A percentile compares a stretch with the other conserved stretches of the same genome.
Evolutionary conservation across 257 asterid species (phyloP).

Genomic region (Petunia axillaris): DNA sequence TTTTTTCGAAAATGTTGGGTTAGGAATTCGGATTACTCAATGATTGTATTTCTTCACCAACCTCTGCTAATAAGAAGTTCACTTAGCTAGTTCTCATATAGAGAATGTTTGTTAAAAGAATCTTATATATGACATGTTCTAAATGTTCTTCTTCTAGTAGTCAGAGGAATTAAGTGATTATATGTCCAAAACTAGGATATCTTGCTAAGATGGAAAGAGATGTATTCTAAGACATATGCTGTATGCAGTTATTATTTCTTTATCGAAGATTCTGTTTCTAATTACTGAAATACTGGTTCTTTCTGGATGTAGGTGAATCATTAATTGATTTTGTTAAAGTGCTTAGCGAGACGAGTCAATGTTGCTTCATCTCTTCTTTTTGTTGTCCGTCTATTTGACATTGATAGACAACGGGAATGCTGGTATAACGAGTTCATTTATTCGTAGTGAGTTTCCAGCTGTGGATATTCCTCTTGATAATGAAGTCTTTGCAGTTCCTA

Average conservation of each 20-base stretch:
- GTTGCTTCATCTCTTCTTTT: slow-evolving; percentile 48
- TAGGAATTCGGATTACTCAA: too few species aligned
- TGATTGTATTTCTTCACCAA: too few species aligned
- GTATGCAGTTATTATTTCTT: not conserved
- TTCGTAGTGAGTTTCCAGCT: slow-evolving; percentile 83
- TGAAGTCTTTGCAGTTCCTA: slow-evolving; percentile 77
- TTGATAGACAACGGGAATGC: slow-evolving; percentile 55
- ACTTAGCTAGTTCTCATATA: too few species aligned
- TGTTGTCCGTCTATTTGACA: slow-evolving; percentile 51
- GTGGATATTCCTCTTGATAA: slow-evolving; percentile 85
- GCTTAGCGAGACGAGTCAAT: slow-evolving; percentile 33
- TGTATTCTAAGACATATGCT: too few species aligned
- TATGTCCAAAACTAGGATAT: too few species aligned
- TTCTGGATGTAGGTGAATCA: not conserved
- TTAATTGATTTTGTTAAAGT: not conserved
- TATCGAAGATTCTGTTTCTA: not conserved
- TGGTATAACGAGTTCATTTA: slow-evolving; percentile 72
- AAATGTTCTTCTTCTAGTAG: too few species aligned
- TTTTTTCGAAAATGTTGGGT: too few species aligned
- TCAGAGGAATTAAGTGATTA: too few species aligned
- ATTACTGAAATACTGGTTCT: not conserved
- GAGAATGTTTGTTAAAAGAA: too few species aligned
- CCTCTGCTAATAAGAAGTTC: too few species aligned
- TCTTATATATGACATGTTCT: too few species aligned
- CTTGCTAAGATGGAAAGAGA: too few species aligned